Evolutionary conservation across 1,284 basidiomycete species (phyloP).

Genomic region (Sporisorium graminicola): DNA sequence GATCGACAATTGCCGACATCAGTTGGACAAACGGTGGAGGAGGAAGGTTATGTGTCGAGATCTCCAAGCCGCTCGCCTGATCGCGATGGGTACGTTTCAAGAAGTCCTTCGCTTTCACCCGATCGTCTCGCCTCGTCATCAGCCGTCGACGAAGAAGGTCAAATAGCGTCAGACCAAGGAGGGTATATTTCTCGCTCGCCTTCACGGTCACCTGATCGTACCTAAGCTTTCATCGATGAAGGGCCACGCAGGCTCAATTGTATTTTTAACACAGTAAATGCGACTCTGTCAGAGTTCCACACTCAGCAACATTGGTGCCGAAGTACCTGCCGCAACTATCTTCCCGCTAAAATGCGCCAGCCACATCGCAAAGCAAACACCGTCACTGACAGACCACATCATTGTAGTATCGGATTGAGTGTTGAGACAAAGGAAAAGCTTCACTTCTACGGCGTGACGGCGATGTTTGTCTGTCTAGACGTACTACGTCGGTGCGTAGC

Average conservation of each 20-base stretch:
- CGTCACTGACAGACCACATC: background rate
- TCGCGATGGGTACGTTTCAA: slow-evolving; percentile 13
- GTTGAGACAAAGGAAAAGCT: background rate
- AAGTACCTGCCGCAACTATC: background rate
- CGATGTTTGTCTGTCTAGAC: background rate
- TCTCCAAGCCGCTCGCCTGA: slow-evolving; percentile 17
- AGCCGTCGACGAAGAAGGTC: slow-evolving; percentile 4
- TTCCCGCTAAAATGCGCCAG: background rate
- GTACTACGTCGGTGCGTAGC: background rate
- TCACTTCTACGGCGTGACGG: background rate
- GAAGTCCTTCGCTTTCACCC: slow-evolving; percentile 18
- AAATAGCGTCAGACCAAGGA: background rate
- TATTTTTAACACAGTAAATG: slow-evolving; percentile 10
- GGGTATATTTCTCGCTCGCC: slow-evolving; percentile 14
- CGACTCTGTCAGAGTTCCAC: background rate
- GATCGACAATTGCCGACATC: slow-evolving; percentile 20
- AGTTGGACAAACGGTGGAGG: slow-evolving; percentile 23
- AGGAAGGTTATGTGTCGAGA: slow-evolving; percentile 13
- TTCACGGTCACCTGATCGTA: slow-evolving; percentile 52
- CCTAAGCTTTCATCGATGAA: background rate
- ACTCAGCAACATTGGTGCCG: background rate
- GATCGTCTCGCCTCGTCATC: slow-evolving; percentile 8
- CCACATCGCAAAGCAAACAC: background rate
- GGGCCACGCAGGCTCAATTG: background rate
- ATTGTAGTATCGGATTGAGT: background rate